A percentile compares a stretch with the other conserved stretches of the same genome.
Evolutionary conservation across 805 yeast genomes (phyloP).

Genomic region (Komagataella kurtzmanii): DNA sequence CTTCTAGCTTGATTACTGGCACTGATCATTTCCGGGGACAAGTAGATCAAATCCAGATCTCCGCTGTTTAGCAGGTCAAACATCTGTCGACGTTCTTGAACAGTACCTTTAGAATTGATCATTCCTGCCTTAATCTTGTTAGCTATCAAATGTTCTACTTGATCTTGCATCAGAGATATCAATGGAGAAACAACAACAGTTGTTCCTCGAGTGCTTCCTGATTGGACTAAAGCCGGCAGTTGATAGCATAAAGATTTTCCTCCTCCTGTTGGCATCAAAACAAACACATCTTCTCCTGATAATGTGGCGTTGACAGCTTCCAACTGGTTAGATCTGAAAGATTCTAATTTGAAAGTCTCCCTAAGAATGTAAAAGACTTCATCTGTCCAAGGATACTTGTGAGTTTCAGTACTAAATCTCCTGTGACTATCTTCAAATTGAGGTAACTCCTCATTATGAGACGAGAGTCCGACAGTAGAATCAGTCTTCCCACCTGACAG

Average conservation of each 20-base stretch:
- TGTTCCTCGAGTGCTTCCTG: conserved; percentile 70
- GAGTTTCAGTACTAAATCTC: background rate
- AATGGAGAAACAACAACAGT: conserved; percentile 90
- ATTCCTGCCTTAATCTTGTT: conserved; percentile 71
- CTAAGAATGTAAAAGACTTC: conserved; percentile 52
- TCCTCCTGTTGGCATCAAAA: conserved; percentile 97
- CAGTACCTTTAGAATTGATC: conserved; percentile 67
- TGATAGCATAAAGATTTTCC: conserved; percentile 96
- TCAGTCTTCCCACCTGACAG: background rate
- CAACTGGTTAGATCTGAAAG: conserved; percentile 72
- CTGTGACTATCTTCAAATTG: background rate
- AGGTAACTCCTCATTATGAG: background rate
- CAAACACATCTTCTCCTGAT: conserved; percentile 78
- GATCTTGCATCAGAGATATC: conserved; percentile 95
- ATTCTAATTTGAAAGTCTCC: conserved; percentile 44
- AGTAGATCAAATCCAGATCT: conserved; percentile 59
- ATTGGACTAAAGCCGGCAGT: conserved; percentile 72
- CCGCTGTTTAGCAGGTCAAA: conserved; percentile 54
- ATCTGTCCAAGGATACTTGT: conserved; percentile 40
- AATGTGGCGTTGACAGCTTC: conserved; percentile 75
- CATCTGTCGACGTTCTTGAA: conserved; percentile 48
- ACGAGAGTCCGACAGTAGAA: background rate
- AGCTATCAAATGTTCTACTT: conserved; percentile 64
- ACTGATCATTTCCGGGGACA: conserved; percentile 91
- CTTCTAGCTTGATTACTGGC: conserved; percentile 56